These are phyloP conservation scores for Skeletonema marinoi DNA, from an alignment of 108 stramenopile species.

Conservation along the genomic window DNA sequence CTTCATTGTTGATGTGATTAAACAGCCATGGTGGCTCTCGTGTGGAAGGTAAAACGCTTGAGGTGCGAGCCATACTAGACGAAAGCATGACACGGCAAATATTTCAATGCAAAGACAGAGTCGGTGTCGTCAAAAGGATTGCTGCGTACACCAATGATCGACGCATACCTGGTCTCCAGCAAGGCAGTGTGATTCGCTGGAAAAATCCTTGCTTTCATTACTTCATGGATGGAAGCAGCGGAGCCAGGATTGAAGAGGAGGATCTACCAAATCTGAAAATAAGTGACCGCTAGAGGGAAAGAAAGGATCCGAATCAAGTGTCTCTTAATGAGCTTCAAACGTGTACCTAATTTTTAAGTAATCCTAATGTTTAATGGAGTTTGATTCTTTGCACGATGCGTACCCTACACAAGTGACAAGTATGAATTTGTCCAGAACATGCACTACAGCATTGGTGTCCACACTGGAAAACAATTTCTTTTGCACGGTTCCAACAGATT, in stretches of 20 bases:
- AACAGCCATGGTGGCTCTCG: conserved; percentile 20
- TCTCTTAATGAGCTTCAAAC: too few species aligned
- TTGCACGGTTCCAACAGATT: too few species aligned
- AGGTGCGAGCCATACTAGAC: conserved; percentile 41
- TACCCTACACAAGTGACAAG: too few species aligned
- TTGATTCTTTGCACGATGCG: too few species aligned
- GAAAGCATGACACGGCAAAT: conserved; percentile 39
- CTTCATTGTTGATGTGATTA: too few species aligned
- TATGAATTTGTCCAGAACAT: too few species aligned
- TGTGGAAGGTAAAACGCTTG: conserved; percentile 28
- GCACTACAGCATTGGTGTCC: too few species aligned
- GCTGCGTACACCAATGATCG: conserved; percentile 40
- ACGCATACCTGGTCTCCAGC: conserved; percentile 27
- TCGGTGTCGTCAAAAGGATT: conserved; percentile 22
- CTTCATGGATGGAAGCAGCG: conserved; percentile 44
- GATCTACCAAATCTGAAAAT: conserved; percentile 25
- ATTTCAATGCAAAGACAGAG: conserved; percentile 41
- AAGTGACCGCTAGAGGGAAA: background rate
- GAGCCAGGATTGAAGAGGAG: conserved; percentile 49
- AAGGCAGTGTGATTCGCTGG: conserved; percentile 30
- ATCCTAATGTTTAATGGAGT: too few species aligned
- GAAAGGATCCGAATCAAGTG: too few species aligned
- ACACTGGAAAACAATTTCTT: too few species aligned
- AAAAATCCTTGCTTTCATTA: conserved; percentile 50
- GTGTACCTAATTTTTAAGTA: too few species aligned